Percentiles rank a stretch among this genome's conserved stretches.
Evolutionary conservation across 768 basidiomycete species (phyloP).

Genomic region (Royoungia palumana): DNA sequence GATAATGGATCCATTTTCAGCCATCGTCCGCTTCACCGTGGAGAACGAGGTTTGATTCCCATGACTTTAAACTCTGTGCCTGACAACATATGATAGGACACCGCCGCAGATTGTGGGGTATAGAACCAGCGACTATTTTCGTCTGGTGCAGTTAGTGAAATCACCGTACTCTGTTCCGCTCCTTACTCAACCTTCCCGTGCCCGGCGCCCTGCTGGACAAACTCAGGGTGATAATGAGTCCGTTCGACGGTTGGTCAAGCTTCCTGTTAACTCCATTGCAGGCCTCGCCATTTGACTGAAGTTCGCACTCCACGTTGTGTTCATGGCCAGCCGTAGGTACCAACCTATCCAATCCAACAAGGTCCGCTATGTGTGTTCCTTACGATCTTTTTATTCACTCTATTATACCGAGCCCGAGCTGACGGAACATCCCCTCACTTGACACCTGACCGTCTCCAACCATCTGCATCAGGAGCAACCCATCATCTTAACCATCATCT

Average conservation of each 20-base stretch:
- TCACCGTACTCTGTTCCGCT: not conserved
- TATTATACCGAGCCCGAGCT: not conserved
- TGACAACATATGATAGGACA: conserved; percentile 1
- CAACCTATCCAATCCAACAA: too few species aligned
- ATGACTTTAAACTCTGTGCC: conserved; percentile 1
- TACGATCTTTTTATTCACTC: not conserved
- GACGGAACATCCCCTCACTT: not conserved
- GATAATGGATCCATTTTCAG: conserved; percentile 1
- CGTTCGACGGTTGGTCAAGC: too few species aligned
- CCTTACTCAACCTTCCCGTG: not conserved
- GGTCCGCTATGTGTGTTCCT: not conserved
- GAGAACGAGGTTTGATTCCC: not conserved
- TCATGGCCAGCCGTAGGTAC: too few species aligned
- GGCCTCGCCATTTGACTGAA: too few species aligned
- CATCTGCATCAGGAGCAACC: not conserved
- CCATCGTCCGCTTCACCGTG: not conserved
- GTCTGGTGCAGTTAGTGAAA: not conserved
- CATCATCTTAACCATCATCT: conserved; percentile 1
- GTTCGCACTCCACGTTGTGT: too few species aligned
- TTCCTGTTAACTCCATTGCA: not conserved
- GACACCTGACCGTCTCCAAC: not conserved
- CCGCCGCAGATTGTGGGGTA: not conserved
- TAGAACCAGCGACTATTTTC: conserved; percentile 2
- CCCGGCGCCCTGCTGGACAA: not conserved
- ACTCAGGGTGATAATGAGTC: too few species aligned